Base-by-base conservation (phyloP, 176 grass and related monocot genomes). In the Raddia guianensis region DNA sequence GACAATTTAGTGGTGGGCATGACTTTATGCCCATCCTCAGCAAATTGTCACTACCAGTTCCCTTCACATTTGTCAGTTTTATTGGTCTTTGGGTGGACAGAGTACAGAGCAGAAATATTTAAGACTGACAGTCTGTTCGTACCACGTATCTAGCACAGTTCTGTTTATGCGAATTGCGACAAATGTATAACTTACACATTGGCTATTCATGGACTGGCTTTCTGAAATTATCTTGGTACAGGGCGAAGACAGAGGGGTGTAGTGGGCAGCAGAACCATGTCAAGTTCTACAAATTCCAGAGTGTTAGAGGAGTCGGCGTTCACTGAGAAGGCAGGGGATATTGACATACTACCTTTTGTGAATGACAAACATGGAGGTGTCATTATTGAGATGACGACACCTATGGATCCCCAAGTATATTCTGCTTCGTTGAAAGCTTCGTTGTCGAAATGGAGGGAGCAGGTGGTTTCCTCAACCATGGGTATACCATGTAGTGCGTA, bases 281-380 rank as follows among this genome's bases (percentile, higher is more conserved):
- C 86, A 15, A 75, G 35, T 16, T 75, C 55, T 20, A 66, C 60
- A 1, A 83, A 83, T 44, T 82, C 89, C 7, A 84, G 80, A 19
- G 57, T 57, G 13, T 21, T 79, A 37, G 44, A 15, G 0, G 40
- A 76, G 59, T 47, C 88, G 51, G 56, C 47, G 1, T 45, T 83
- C 42, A 54, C 72, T 15, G 75, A 66, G 55, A 86, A 42, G 20
- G 58, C 52, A 12, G 64, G 75, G 14, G 74, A 59, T 11, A 49
- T 87, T 16, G 80, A 89, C n/a, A 20, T 74, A 12, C 80, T 98
- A 48, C 77, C 83, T 4, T 85, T 91, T 15, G 83, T 92, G 61
- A 68, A 94, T 78, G 95, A 98, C 67, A 70, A 84, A 27, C 87
- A 94, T 83, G 89, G 86, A 63, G 95, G 95, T 10, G 61, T 98